These are phyloP conservation scores for Starmerella apicola DNA, from an alignment of 805 yeast species.

Conservation along the genomic window DNA sequence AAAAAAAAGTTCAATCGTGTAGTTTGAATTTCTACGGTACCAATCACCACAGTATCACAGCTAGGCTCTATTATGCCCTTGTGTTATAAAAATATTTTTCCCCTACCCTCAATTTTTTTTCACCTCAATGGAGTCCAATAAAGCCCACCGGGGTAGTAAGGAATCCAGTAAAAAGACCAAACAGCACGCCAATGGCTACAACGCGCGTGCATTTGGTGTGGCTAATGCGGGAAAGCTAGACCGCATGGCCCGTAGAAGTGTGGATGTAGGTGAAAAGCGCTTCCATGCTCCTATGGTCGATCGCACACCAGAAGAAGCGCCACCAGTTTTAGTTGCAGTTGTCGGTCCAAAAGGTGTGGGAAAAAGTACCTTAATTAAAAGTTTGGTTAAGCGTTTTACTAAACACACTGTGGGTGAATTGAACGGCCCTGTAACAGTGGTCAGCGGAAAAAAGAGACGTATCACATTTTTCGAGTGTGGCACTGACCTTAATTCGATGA, in stretches of 20 bases:
- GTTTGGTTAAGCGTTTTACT: slow-evolving; percentile 74
- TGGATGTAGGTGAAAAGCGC: slow-evolving; percentile 69
- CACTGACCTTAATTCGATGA: slow-evolving; percentile 89
- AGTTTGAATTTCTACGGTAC: no score
- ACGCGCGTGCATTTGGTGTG: slow-evolving; percentile 75
- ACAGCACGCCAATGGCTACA: slow-evolving; percentile 73
- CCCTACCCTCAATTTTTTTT: background rate
- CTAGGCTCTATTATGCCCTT: no score
- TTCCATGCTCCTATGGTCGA: slow-evolving; percentile 97
- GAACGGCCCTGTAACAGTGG: slow-evolving; percentile 94
- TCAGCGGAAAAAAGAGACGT: slow-evolving; percentile 86
- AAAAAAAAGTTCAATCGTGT: no score
- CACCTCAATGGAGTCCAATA: slow-evolving; percentile 45
- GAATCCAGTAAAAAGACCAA: slow-evolving; percentile 66
- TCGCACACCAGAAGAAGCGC: slow-evolving; percentile 94
- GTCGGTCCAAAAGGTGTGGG: slow-evolving; percentile 99
- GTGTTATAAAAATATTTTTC: no score
- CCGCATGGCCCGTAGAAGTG: slow-evolving; percentile 68
- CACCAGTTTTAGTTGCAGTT: slow-evolving; percentile 90
- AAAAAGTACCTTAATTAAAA: slow-evolving; percentile 81
- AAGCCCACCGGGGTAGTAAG: slow-evolving; percentile 59
- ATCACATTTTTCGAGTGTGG: slow-evolving; percentile 86
- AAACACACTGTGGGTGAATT: slow-evolving; percentile 77
- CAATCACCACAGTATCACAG: no score
- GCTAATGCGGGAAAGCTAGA: slow-evolving; percentile 78